Evolutionary conservation across 2,329 filamentous ascomycete species (phyloP).

Genomic region (Claviceps sp.): DNA sequence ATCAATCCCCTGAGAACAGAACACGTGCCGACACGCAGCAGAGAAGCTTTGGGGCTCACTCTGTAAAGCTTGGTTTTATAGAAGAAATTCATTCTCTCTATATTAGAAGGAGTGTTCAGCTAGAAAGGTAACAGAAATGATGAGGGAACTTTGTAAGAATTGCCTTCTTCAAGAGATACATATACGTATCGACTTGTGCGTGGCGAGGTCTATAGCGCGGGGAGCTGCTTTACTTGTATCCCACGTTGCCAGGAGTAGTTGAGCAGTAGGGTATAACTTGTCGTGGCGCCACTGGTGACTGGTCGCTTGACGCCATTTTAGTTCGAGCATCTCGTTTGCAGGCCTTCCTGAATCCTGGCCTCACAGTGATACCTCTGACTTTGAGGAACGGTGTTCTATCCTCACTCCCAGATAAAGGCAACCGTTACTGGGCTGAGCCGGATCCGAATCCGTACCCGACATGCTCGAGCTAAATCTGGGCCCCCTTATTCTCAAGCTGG

Average conservation of each 20-base stretch:
- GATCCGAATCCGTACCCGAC: constrained; percentile 26
- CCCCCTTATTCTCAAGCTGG: constrained; percentile 41
- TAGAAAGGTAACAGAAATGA: neutral
- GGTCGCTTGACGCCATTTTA: constrained; percentile 23
- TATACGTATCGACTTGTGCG: neutral
- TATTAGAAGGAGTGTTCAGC: neutral
- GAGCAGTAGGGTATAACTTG: constrained; percentile 24
- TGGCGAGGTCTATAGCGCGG: constrained; percentile 1
- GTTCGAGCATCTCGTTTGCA: constrained; percentile 23
- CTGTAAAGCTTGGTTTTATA: neutral
- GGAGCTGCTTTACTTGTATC: constrained; percentile 9
- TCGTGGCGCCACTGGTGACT: constrained; percentile 18
- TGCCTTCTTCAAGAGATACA: neutral
- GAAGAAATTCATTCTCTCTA: too few species aligned
- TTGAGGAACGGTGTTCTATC: constrained; percentile 36
- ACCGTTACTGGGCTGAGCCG: constrained; percentile 19
- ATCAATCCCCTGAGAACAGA: neutral
- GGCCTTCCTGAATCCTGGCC: constrained; percentile 9
- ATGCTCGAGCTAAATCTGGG: constrained; percentile 33
- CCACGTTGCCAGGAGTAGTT: constrained; percentile 15
- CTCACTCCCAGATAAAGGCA: constrained; percentile 23
- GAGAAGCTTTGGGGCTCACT: neutral
- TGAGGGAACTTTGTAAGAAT: neutral
- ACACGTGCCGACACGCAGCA: neutral
- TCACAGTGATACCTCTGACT: constrained; percentile 22